Percentiles rank a stretch among this genome's conserved stretches.
Conservation (phyloP, 768 basidiomycete species). For the Boletellus emodensis region DNA sequence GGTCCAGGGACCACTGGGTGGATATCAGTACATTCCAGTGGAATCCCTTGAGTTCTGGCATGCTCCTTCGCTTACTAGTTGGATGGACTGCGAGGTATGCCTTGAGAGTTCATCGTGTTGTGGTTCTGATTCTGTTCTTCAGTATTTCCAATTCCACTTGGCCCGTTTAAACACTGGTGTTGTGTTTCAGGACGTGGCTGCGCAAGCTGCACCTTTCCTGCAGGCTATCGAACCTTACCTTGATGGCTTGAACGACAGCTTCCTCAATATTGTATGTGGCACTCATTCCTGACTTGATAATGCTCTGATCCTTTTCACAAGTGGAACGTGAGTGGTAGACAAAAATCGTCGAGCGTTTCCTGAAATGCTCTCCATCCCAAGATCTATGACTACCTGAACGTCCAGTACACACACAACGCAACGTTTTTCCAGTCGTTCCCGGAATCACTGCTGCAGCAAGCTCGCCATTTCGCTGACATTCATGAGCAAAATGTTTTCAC, state of each 20-base stretch:
- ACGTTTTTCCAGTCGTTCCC: conserved; percentile 72
- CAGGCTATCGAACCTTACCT: conserved; percentile 60
- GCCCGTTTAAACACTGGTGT: conserved; percentile 18
- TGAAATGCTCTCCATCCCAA: conserved; percentile 22
- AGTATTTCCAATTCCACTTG: conserved; percentile 30
- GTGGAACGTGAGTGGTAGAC: conserved; percentile 63
- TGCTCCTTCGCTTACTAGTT: conserved; percentile 69
- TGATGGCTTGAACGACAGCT: conserved; percentile 55
- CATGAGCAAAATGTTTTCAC: conserved; percentile 77
- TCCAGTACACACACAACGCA: conserved; percentile 74
- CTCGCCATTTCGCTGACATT: conserved; percentile 69
- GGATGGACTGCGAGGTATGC: conserved; percentile 56
- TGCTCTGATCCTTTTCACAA: conserved; percentile 28
- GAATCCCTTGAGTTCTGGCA: conserved; percentile 54
- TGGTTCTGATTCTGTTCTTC: background rate
- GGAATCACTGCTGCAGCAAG: conserved; percentile 64
- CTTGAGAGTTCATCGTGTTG: background rate
- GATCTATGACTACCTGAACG: conserved; percentile 76
- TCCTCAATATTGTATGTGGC: conserved; percentile 62
- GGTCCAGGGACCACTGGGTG: conserved; percentile 72
- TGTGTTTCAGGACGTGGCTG: conserved; percentile 53
- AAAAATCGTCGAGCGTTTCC: background rate
- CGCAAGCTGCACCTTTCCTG: conserved; percentile 63
- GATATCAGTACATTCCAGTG: conserved; percentile 79
- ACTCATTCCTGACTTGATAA: background rate